These are phyloP conservation scores for Lipomyces orientalis DNA, from an alignment of 805 yeast species.

Conservation along the genomic window DNA sequence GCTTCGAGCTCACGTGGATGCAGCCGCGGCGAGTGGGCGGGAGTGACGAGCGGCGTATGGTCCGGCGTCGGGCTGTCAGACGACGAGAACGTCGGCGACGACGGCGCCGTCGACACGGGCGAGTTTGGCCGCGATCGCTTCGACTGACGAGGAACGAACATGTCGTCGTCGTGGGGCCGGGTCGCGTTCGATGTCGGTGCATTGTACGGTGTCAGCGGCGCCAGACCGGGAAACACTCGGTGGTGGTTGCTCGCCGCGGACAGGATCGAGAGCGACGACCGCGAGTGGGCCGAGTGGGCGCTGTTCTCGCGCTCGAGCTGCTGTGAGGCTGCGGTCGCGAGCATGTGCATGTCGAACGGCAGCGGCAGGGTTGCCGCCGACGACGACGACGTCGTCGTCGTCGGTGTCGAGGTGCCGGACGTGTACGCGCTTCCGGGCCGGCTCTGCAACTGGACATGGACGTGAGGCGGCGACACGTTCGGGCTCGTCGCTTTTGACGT, in stretches of 20 bases:
- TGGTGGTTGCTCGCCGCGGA: constrained; percentile 31
- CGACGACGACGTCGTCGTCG: too few species aligned
- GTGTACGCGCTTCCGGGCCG: constrained; percentile 10
- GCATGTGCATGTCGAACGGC: constrained; percentile 49
- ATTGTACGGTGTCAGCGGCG: constrained; percentile 33
- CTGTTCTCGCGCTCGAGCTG: constrained; percentile 48
- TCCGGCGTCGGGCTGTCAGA: constrained; percentile 50
- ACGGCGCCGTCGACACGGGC: constrained; percentile 52
- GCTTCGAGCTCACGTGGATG: constrained; percentile 48
- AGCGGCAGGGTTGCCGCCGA: constrained; percentile 11
- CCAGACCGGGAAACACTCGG: constrained; percentile 26
- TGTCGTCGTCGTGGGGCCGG: constrained; percentile 38
- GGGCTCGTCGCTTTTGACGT: constrained; percentile 33
- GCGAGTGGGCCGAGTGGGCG: constrained; percentile 30
- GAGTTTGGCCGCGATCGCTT: constrained; percentile 51
- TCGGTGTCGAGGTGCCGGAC: constrained; percentile 24
- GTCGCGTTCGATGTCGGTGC: constrained; percentile 40
- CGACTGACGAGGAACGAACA: constrained; percentile 42
- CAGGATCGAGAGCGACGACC: constrained; percentile 34
- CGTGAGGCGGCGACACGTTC: constrained; percentile 32
- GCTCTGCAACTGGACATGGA: constrained; percentile 20
- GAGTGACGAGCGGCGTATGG: constrained; percentile 53
- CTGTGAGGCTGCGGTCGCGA: constrained; percentile 54
- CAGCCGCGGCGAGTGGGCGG: constrained; percentile 53
- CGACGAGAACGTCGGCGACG: constrained; percentile 48